Evolutionary conservation across 148 eudicot genomes (phyloP).

Genomic region (Chenopodium suecicum): DNA sequence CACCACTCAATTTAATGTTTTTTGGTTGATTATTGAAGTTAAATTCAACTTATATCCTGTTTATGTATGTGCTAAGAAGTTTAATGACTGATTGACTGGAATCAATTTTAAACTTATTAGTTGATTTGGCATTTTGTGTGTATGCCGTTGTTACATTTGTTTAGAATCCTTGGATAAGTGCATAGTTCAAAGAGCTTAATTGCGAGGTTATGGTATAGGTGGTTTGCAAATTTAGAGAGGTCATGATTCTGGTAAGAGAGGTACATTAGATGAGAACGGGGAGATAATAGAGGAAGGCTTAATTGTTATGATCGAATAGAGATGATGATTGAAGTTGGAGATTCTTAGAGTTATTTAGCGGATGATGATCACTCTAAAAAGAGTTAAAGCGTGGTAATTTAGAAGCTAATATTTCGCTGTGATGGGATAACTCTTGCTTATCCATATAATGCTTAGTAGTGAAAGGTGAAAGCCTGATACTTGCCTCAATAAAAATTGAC

Average conservation of each 20-base stretch:
- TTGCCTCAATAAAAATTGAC: too few relatives aligned
- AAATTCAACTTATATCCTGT: background rate
- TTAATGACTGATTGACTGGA: constrained; percentile 5
- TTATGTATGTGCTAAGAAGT: background rate
- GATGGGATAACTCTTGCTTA: background rate
- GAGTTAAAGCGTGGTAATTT: background rate
- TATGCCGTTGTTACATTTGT: background rate
- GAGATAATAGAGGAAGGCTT: background rate
- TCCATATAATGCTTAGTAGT: background rate
- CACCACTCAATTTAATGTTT: background rate
- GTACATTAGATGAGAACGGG: background rate
- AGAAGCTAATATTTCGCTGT: too few relatives aligned
- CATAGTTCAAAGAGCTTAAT: constrained; percentile 4
- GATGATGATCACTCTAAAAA: background rate
- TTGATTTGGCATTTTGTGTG: background rate
- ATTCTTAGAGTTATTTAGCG: background rate
- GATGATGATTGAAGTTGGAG: background rate
- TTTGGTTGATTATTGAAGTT: background rate
- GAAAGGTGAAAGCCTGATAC: too few relatives aligned
- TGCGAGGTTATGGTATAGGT: background rate
- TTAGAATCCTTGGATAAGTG: background rate
- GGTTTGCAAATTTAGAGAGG: background rate
- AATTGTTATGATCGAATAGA: background rate
- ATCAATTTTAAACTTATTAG: background rate
- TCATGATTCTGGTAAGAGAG: background rate